Evolutionary conservation across 768 basidiomycete genomes (phyloP), one percentile per base, ranked within the genome.

Genomic region (Leucogyrophana mollusca): DNA sequence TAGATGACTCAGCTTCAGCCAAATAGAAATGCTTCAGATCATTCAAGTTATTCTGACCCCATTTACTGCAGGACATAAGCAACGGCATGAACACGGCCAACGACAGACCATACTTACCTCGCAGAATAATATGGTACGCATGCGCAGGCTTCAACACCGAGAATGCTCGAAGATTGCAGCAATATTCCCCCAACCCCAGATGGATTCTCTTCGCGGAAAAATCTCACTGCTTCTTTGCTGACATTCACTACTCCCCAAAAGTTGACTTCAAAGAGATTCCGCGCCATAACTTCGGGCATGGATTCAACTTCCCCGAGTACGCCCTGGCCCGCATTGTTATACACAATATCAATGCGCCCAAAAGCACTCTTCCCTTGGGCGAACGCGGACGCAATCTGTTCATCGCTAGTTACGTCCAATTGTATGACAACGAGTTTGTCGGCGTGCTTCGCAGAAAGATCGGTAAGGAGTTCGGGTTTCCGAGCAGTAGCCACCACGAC

Each of bases 401-500:
- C 25, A 1, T 35, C 45, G 13, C 49, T 39, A 4, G 56, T 56
- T 14, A 68, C 64, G 50, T 68, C 64, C 38, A 67, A 48, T 32
- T 51, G 51, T 34, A 63, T 20, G 25, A 65, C 49, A 35, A 63
- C 53, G 11, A 68, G 58, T 21, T 52, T 50, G 0, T 52, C 36
- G 10, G 54, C 13, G 21, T 56, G 42, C 14, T 2, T 17, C 14
- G 32, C 20, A 1, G 40, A 33, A 25, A 53, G 47, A 0, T 50
- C 32, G 9, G 43, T 24, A 32, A 59, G 58, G n/a, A 51, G 35
- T 11, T 54, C 52, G 2, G 56, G 55, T 40, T 56, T 69, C 44
- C 77, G 73, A 21, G 73, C 58, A n/a, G 76, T 73, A n/a, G 77
- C 76, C 39, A 74, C 62, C 21, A 65, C 74, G 9, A 49, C 62